Evolutionary conservation across 129 eudicot genomes (phyloP).

Genomic region (Flaveria bidentis): DNA sequence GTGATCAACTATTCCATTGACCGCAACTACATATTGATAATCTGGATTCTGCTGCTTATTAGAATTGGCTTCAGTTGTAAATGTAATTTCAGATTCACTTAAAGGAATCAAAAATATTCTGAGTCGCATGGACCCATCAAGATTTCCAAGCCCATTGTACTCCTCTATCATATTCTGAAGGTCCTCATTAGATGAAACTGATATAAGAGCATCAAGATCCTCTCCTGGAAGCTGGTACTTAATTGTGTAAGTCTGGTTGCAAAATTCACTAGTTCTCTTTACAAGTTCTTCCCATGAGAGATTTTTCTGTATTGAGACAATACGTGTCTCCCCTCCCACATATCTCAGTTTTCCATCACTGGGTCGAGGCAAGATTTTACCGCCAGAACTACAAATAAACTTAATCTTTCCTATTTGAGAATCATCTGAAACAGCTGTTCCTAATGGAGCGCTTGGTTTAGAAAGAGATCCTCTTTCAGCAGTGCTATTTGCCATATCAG

Average conservation of each 20-base stretch:
- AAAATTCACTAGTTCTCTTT: constrained; percentile 56
- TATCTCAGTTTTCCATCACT: constrained; percentile 80
- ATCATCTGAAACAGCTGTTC: constrained; percentile 38
- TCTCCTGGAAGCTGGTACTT: constrained; percentile 83
- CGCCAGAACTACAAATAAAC: constrained; percentile 84
- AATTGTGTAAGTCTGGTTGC: constrained; percentile 57
- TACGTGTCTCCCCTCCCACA: constrained; percentile 87
- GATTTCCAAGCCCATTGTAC: constrained; percentile 59
- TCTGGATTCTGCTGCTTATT: constrained; percentile 43
- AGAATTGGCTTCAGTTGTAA: constrained; percentile 39
- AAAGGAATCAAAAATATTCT: constrained; percentile 61
- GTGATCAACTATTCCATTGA: constrained; percentile 45
- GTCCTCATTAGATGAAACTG: constrained; percentile 82
- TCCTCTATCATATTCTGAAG: constrained; percentile 78
- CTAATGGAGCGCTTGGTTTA: constrained; percentile 37
- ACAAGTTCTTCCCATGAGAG: constrained; percentile 53
- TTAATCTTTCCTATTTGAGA: constrained; percentile 51
- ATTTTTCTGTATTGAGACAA: constrained; percentile 57
- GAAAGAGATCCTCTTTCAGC: constrained; percentile 53
- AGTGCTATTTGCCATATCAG: constrained; percentile 46
- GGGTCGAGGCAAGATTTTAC: constrained; percentile 74
- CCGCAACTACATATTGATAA: constrained; percentile 60
- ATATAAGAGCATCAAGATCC: constrained; percentile 78
- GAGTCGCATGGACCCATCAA: constrained; percentile 45
- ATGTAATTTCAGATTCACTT: constrained; percentile 50